Evolutionary conservation across 1,284 basidiomycete species (phyloP).

Genomic region (Ceratobasidium theobromae): DNA sequence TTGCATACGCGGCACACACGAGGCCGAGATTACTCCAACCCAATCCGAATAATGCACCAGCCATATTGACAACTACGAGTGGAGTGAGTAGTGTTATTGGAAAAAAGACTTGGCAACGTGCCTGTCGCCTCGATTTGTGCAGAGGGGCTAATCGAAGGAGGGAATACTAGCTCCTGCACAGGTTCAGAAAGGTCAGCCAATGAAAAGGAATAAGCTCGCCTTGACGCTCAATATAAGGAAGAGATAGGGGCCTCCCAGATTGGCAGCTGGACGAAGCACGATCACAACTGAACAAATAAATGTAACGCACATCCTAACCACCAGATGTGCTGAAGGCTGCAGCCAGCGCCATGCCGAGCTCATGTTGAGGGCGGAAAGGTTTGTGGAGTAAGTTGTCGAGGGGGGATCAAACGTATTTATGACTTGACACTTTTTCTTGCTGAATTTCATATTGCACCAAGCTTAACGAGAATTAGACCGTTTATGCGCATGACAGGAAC

Average conservation of each 20-base stretch:
- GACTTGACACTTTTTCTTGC: not conserved
- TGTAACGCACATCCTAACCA: slow-evolving; percentile 39
- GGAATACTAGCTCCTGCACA: slow-evolving; percentile 50
- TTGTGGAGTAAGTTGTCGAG: not conserved
- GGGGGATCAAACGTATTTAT: not conserved
- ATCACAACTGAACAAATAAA: slow-evolving; percentile 49
- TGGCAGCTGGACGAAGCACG: slow-evolving; percentile 49
- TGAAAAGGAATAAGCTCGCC: not conserved
- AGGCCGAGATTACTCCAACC: slow-evolving; percentile 51
- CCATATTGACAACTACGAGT: slow-evolving; percentile 48
- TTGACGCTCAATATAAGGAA: slow-evolving; percentile 53
- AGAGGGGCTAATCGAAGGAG: slow-evolving; percentile 51
- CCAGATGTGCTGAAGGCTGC: slow-evolving; percentile 10
- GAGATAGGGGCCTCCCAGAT: slow-evolving; percentile 48
- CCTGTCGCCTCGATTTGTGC: slow-evolving; percentile 50
- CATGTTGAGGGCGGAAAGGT: slow-evolving; percentile 16
- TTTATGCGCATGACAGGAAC: slow-evolving; percentile 25
- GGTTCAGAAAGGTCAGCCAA: not conserved
- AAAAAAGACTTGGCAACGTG: not conserved
- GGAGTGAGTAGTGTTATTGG: not conserved
- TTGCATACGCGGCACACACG: slow-evolving; percentile 43
- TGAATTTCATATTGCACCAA: slow-evolving; percentile 11
- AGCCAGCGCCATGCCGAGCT: slow-evolving; percentile 3
- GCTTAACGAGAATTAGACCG: slow-evolving; percentile 1
- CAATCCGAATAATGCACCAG: slow-evolving; percentile 51